A percentile compares a stretch with the other conserved stretches of the same genome.
These are phyloP conservation scores for Botrytis fragariae DNA, from an alignment of 2,329 filamentous ascomycete genomes.

Conservation along the genomic window DNA sequence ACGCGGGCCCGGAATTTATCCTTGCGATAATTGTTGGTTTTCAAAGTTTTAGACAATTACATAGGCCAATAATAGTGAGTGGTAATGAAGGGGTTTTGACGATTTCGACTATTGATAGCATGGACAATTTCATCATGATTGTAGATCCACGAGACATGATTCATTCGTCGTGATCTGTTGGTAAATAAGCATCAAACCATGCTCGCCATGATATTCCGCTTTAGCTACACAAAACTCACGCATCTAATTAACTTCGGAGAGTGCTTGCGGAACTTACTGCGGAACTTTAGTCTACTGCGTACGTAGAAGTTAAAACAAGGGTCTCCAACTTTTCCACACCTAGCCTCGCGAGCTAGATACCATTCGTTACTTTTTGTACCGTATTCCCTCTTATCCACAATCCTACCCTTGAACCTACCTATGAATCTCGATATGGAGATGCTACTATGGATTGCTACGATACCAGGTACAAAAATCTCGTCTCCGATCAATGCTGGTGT, in stretches of 20 bases:
- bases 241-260: neutral
- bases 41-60: neutral
- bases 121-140: neutral
- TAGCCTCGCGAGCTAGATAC: neutral
- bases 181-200: conserved; percentile 6
- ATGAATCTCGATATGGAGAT: conserved; percentile 1
- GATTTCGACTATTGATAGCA: neutral
- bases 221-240: neutral
- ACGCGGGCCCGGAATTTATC: conserved; percentile 11
- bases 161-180: neutral
- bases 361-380: neutral
- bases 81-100: neutral
- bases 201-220: neutral
- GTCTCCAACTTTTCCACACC: neutral
- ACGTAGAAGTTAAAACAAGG: neutral
- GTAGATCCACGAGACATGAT: neutral
- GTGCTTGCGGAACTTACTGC: conserved; percentile 1
- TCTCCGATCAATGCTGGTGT: conserved; percentile 5
- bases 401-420: neutral
- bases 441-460: neutral
- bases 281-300: neutral
- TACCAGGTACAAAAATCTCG: neutral
- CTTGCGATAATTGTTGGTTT: neutral
- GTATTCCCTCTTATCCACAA: neutral
- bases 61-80: neutral